These are phyloP conservation scores for Globisporangium spiculum DNA, from an alignment of 352 stramenopile species.

Conservation along the genomic window DNA sequence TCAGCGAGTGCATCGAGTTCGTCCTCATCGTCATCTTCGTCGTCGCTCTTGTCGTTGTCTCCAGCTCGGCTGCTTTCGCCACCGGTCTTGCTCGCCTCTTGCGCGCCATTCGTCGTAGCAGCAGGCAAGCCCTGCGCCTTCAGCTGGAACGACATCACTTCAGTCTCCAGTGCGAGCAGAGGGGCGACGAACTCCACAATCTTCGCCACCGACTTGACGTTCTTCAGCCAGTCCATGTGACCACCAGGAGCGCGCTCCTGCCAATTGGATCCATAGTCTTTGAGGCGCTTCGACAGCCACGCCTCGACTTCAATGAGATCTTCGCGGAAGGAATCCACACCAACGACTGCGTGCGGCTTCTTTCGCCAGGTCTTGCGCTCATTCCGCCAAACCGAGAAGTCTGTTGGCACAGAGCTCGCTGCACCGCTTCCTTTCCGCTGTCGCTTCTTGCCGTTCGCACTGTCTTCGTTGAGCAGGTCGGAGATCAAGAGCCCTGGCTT, in stretches of 20 bases:
- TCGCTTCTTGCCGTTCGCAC: conserved; percentile 39
- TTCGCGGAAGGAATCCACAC: conserved; percentile 49
- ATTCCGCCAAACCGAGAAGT: conserved; percentile 67
- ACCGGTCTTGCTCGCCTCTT: neutral
- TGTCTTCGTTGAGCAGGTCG: conserved; percentile 67
- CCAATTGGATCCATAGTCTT: conserved; percentile 63
- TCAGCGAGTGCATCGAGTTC: conserved; percentile 56
- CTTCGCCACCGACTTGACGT: conserved; percentile 32
- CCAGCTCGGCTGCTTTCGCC: neutral
- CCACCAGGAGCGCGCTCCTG: conserved; percentile 38
- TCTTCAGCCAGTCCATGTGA: conserved; percentile 45
- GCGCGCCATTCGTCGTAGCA: neutral
- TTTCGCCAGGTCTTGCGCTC: conserved; percentile 50
- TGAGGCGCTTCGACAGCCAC: conserved; percentile 64
- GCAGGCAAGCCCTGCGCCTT: conserved; percentile 22
- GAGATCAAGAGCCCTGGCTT: conserved; percentile 76
- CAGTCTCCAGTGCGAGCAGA: conserved; percentile 61
- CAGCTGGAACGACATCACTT: conserved; percentile 54
- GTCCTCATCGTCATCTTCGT: conserved; percentile 80
- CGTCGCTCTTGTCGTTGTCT: conserved; percentile 58
- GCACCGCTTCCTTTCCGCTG: conserved; percentile 17
- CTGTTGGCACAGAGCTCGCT: conserved; percentile 12
- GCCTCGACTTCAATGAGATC: conserved; percentile 55
- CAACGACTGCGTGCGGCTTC: conserved; percentile 32
- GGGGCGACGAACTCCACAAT: conserved; percentile 36